A percentile compares a stretch with the other conserved stretches of the same genome.
Conservation (phyloP, 176 grass and related monocot genomes). For the Ampelocalamus luodianensis region DNA sequence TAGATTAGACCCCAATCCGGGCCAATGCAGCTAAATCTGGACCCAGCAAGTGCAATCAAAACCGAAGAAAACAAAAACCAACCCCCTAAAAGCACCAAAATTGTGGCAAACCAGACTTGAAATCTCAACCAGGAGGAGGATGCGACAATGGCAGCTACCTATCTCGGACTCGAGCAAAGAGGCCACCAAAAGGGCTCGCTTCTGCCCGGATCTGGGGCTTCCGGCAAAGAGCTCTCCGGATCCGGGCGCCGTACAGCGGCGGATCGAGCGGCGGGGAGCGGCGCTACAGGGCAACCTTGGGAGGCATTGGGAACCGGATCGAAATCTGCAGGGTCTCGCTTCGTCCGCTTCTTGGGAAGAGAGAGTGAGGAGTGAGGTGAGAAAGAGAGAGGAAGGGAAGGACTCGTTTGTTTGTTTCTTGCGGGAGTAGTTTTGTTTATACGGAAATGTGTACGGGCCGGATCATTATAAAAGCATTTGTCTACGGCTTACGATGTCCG, state of each 20-base stretch:
- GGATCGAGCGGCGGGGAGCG: neutral
- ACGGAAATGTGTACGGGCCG: conserved; percentile 28
- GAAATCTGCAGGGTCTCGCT: conserved; percentile 44
- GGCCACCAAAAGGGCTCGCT: conserved; percentile 11
- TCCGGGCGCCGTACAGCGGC: conserved; percentile 43
- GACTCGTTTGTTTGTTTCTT: conserved; percentile 26
- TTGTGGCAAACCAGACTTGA: neutral
- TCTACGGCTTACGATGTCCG: conserved; percentile 9
- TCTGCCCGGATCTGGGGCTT: conserved; percentile 46
- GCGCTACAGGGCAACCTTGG: conserved; percentile 20
- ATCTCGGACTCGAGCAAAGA: conserved; percentile 1
- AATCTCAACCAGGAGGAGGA: conserved; percentile 12
- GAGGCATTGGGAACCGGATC: conserved; percentile 44
- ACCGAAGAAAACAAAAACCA: neutral
- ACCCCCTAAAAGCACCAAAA: conserved; percentile 10
- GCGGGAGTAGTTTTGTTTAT: conserved; percentile 5
- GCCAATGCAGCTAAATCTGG: conserved; percentile 55
- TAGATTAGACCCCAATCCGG: neutral
- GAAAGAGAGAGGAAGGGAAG: neutral
- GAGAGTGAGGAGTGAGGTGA: neutral
- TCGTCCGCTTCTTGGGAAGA: conserved; percentile 42
- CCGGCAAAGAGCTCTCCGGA: conserved; percentile 34
- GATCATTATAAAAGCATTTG: neutral
- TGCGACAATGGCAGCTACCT: neutral
- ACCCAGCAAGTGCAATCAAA: neutral